Evolutionary conservation across 768 basidiomycete genomes (phyloP).

Genomic region (Rhizopogon roseolus): DNA sequence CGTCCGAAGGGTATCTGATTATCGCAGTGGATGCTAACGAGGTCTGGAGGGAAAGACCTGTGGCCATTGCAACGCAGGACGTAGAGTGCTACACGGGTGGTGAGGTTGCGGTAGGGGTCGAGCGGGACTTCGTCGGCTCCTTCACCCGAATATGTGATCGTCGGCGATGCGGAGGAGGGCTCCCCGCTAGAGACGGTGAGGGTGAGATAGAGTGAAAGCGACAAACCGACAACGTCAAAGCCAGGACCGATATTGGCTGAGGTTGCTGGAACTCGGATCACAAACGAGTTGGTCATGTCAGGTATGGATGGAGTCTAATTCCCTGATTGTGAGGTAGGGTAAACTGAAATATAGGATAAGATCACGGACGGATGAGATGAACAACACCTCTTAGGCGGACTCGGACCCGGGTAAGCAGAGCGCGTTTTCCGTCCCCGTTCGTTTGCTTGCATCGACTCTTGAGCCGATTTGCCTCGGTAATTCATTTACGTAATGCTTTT

Average conservation of each 20-base stretch:
- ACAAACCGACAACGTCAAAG: slow-evolving; percentile 98
- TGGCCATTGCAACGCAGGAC: slow-evolving; percentile 88
- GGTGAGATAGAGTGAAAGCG: slow-evolving; percentile 80
- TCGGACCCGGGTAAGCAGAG: not conserved
- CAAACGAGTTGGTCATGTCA: slow-evolving; percentile 35
- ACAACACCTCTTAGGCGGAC: not conserved
- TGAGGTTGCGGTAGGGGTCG: slow-evolving; percentile 94
- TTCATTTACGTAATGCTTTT: too few relatives aligned
- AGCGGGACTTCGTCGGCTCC: slow-evolving; percentile 90
- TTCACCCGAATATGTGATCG: slow-evolving; percentile 79
- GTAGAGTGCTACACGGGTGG: slow-evolving; percentile 95
- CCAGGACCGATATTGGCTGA: slow-evolving; percentile 99
- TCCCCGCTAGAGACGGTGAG: slow-evolving; percentile 53
- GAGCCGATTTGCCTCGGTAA: too few relatives aligned
- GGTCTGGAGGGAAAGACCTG: slow-evolving; percentile 66
- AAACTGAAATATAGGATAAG: too few relatives aligned
- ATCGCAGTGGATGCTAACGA: slow-evolving; percentile 64
- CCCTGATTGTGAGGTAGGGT: too few relatives aligned
- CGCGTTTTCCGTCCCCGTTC: not conserved
- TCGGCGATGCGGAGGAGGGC: slow-evolving; percentile 44
- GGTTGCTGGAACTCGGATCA: slow-evolving; percentile 90
- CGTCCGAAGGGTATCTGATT: slow-evolving; percentile 98
- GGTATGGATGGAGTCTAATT: not conserved
- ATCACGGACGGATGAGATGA: not conserved
- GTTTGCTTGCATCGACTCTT: too few relatives aligned